Conservation (phyloP, 1,284 basidiomycete genomes). For the Apiotrichum sp. region DNA sequence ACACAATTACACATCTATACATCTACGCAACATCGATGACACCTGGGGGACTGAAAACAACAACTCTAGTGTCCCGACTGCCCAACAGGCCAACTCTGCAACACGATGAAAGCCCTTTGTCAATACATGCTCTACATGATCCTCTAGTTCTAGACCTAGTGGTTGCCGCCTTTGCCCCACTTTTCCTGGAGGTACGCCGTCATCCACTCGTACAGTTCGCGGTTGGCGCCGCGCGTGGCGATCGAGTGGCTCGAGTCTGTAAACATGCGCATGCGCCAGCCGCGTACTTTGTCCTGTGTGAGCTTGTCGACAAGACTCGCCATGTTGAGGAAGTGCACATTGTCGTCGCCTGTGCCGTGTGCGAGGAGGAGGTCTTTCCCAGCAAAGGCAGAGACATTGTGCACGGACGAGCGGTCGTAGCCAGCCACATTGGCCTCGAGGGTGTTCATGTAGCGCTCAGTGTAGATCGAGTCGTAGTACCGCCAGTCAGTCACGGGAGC, state of each 20-base stretch:
- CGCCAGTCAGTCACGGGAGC: conserved; percentile 72
- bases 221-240: conserved; percentile 62
- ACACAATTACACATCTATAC: no score
- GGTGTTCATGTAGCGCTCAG: conserved; percentile 93
- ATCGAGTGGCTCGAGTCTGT: conserved; percentile 90
- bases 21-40: no score
- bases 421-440: conserved; percentile 70
- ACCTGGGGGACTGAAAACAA: no score
- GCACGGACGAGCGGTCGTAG: conserved; percentile 77
- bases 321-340: conserved; percentile 84
- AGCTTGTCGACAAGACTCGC: conserved; percentile 88
- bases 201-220: conserved; percentile 84
- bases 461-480: conserved; percentile 61
- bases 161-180: conserved; percentile 77
- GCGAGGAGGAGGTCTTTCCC: conserved; percentile 71
- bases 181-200: conserved; percentile 74
- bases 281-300: conserved; percentile 65
- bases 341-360: conserved; percentile 90
- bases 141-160: conserved; percentile 2
- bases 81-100: no score
- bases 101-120: no score
- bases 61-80: no score
- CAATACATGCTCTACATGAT: no score
- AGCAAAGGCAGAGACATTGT: conserved; percentile 75
- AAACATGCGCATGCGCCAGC: conserved; percentile 90